Evolutionary conservation across 352 stramenopile species (phyloP).

Genomic region (Phytophthora pinifolia): DNA sequence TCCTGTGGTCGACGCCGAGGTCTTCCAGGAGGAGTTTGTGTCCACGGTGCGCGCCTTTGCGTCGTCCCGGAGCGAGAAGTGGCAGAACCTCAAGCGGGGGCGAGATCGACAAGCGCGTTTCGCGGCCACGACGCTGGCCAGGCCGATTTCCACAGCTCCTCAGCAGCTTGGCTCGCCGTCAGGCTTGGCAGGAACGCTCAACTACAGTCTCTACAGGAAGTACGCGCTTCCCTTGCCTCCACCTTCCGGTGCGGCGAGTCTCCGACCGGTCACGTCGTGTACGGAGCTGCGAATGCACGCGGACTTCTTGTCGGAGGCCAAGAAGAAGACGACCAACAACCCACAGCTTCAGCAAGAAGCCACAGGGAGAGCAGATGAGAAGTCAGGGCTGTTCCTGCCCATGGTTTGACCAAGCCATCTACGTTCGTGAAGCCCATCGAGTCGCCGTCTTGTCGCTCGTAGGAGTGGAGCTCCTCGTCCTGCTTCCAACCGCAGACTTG

Average conservation of each 20-base stretch:
- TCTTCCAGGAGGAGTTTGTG: conserved; percentile 72
- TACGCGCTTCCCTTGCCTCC: conserved; percentile 27
- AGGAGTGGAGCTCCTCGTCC: not conserved
- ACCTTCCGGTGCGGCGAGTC: not conserved
- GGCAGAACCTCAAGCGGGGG: conserved; percentile 50
- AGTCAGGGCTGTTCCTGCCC: conserved; percentile 17
- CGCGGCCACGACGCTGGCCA: conserved; percentile 36
- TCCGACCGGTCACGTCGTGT: conserved; percentile 34
- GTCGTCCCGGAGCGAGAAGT: conserved; percentile 40
- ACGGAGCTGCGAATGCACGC: conserved; percentile 36
- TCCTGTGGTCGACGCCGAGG: conserved; percentile 34
- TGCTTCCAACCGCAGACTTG: conserved; percentile 13
- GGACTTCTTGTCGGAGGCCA: conserved; percentile 34
- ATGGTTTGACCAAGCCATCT: conserved; percentile 16
- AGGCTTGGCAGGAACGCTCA: conserved; percentile 13
- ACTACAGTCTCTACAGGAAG: conserved; percentile 45
- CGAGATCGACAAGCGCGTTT: conserved; percentile 42
- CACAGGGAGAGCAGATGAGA: conserved; percentile 7
- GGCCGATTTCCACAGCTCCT: conserved; percentile 37
- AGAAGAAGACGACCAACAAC: conserved; percentile 18
- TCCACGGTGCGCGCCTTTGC: conserved; percentile 54
- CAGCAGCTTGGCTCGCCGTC: conserved; percentile 1
- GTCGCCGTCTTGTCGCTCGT: conserved; percentile 1
- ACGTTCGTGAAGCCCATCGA: not conserved
- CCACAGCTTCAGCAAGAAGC: conserved; percentile 14